Conservation (phyloP, 805 yeast genomes). For the Sugiyamaella smithiae region DNA sequence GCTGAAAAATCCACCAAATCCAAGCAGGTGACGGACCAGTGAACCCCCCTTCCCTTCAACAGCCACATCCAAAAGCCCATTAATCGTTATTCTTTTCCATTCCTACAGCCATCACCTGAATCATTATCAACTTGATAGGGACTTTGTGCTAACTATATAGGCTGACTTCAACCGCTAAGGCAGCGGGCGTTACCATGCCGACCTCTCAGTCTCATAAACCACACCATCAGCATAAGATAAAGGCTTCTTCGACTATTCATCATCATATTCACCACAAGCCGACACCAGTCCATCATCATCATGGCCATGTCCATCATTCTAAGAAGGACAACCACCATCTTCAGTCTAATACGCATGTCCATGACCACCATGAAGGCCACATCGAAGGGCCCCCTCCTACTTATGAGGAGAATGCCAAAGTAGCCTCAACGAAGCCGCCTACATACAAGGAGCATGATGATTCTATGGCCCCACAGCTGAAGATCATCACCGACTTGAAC, state of each 20-base stretch:
- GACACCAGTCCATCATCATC: neutral
- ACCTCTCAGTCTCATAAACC: neutral
- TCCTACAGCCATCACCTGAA: too few species aligned
- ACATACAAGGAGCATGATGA: neutral
- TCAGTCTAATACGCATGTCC: constrained; percentile 13
- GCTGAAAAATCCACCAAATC: too few species aligned
- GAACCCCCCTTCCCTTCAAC: too few species aligned
- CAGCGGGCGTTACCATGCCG: neutral
- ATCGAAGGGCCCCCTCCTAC: constrained; percentile 16
- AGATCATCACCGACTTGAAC: neutral
- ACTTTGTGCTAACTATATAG: constrained; percentile 2
- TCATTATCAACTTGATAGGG: too few species aligned
- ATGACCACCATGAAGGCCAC: constrained; percentile 14
- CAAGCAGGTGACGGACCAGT: too few species aligned
- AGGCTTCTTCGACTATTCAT: neutral
- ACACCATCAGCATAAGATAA: constrained; percentile 5
- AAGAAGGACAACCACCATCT: constrained; percentile 23
- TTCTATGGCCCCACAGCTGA: too few species aligned
- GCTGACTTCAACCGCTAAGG: neutral
- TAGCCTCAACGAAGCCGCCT: neutral
- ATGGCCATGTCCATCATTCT: constrained; percentile 12
- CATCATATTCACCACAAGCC: constrained; percentile 5
- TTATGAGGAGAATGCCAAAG: constrained; percentile 11
- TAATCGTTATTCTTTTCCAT: too few species aligned
- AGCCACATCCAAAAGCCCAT: too few species aligned